Evolutionary conservation across 2,329 filamentous ascomycete species (phyloP).

Genomic region (Neonectria ditissima): DNA sequence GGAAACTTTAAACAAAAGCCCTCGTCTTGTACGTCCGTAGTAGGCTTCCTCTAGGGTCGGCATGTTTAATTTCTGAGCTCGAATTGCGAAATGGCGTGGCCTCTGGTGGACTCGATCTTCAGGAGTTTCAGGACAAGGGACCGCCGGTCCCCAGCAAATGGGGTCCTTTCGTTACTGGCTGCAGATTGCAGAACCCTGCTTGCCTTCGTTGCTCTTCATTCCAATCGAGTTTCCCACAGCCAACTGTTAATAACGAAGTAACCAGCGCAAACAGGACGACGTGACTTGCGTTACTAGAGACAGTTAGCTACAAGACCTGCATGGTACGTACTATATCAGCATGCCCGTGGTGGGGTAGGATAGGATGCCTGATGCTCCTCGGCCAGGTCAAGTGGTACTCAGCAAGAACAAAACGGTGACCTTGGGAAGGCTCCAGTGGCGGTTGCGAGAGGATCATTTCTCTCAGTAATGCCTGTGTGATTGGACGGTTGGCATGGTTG

Average conservation of each 20-base stretch:
- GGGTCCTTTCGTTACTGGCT: neutral
- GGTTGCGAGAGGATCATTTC: neutral
- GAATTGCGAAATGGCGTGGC: slow-evolving; percentile 7
- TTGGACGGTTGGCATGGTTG: neutral
- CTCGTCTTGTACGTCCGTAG: slow-evolving; percentile 11
- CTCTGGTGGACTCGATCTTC: neutral
- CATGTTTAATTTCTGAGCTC: slow-evolving; percentile 9
- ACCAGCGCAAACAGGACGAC: neutral
- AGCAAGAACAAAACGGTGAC: neutral
- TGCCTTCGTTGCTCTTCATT: slow-evolving; percentile 8
- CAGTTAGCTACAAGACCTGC: neutral
- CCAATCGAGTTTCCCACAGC: slow-evolving; percentile 15
- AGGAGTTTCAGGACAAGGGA: neutral
- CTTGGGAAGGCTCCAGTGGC: neutral
- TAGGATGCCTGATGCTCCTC: neutral
- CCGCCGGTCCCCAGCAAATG: slow-evolving; percentile 3
- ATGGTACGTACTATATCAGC: neutral
- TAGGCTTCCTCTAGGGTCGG: neutral
- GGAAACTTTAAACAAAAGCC: slow-evolving; percentile 14
- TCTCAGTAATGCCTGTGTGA: neutral
- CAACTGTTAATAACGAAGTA: slow-evolving; percentile 13
- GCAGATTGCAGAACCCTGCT: slow-evolving; percentile 14
- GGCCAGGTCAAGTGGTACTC: neutral
- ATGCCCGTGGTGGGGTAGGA: neutral
- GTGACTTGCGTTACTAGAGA: neutral